Evolutionary conservation across 257 asterid species (phyloP).

Genomic region (Echium plantagineum): DNA sequence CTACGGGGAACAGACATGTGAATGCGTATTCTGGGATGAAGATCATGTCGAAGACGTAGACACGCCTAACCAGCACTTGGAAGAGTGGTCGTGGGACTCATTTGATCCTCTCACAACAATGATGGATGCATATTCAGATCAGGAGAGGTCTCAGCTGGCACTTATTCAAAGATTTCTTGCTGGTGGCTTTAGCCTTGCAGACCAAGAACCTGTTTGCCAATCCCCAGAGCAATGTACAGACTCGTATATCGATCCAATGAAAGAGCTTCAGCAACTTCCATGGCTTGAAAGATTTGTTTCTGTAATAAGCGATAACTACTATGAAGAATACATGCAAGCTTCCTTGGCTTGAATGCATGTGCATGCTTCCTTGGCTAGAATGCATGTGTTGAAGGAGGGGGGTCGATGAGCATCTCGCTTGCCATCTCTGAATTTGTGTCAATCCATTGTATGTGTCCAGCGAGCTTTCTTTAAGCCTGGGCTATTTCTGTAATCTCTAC

Average conservation of each 20-base stretch:
- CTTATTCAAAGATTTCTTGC: conserved; percentile 56
- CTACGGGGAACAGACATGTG: conserved; percentile 49
- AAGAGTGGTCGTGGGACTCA: conserved; percentile 93
- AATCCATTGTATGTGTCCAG: too few species aligned
- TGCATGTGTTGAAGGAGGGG: not conserved
- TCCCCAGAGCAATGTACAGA: conserved; percentile 67
- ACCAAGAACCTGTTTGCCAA: conserved; percentile 36
- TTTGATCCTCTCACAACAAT: conserved; percentile 57
- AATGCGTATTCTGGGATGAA: conserved; percentile 59
- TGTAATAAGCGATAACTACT: conserved; percentile 72
- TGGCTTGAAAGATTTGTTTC: conserved; percentile 97
- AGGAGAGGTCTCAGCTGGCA: conserved; percentile 89
- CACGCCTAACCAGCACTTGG: conserved; percentile 49
- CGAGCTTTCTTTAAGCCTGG: too few species aligned
- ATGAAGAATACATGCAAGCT: conserved; percentile 21
- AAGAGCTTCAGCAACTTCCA: conserved; percentile 91
- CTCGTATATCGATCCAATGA: conserved; percentile 77
- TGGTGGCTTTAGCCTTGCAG: conserved; percentile 67
- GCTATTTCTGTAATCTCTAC: too few species aligned
- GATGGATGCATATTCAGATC: conserved; percentile 84
- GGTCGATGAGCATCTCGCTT: too few species aligned
- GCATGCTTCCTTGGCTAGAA: too few species aligned
- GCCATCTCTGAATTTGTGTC: too few species aligned
- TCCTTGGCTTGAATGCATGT: not conserved
- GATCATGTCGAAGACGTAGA: conserved; percentile 23